Evolutionary conservation across 805 yeast genomes (phyloP).

Genomic region (Candida nitratophila): DNA sequence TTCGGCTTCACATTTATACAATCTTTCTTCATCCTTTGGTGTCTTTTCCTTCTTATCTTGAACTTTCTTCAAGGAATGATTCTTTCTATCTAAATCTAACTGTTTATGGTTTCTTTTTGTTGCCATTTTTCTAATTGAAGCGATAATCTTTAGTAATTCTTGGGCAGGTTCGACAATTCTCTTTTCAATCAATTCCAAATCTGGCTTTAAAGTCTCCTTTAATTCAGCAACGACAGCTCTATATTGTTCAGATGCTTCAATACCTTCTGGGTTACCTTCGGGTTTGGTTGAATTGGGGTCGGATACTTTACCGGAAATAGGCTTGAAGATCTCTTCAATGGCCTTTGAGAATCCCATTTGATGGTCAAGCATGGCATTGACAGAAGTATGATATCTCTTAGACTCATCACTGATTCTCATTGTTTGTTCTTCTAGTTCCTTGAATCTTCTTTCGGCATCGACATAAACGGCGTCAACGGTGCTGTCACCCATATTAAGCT

Average conservation of each 20-base stretch:
- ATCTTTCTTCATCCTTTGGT: conserved; percentile 83
- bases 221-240: conserved; percentile 81
- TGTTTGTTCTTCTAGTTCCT: conserved; percentile 84
- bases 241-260: conserved; percentile 89
- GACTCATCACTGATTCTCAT: conserved; percentile 86
- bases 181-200: conserved; percentile 83
- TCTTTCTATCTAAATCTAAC: conserved; percentile 85
- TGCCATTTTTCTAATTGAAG: conserved; percentile 85
- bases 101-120: conserved; percentile 94
- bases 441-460: conserved; percentile 95
- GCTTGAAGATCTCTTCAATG: conserved; percentile 92
- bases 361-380: conserved; percentile 86
- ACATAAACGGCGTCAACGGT: conserved; percentile 84
- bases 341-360: conserved; percentile 95
- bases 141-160: conserved; percentile 77
- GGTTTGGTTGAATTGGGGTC: conserved; percentile 83
- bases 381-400: conserved; percentile 83
- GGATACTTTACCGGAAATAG: conserved; percentile 85
- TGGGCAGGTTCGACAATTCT: conserved; percentile 89
- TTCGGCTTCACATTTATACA: conserved; percentile 86
- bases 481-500: conserved; percentile 76
- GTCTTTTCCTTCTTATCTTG: conserved; percentile 80
- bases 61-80: conserved; percentile 58
- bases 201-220: conserved; percentile 84
- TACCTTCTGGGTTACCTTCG: conserved; percentile 96